Conservation (phyloP, 306 rosid species). For the Canavalia ensiformis region DNA sequence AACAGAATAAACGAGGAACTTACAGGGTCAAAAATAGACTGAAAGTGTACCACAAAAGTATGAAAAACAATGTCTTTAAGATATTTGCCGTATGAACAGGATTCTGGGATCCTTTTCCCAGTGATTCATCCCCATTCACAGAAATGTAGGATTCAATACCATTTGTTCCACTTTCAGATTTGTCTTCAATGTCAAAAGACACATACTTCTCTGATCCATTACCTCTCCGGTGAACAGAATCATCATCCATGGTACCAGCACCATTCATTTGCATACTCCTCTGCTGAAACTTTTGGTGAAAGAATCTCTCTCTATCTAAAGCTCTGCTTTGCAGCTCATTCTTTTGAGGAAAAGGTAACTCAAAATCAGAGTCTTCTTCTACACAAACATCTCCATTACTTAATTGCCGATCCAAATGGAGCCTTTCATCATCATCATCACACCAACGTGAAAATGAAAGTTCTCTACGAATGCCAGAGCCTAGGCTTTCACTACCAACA, state of each 20-base stretch:
- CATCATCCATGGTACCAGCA: constrained; percentile 62
- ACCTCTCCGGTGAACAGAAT: constrained; percentile 55
- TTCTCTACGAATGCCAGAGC: constrained; percentile 61
- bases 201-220: constrained; percentile 63
- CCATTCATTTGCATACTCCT: constrained; percentile 59
- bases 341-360: constrained; percentile 61
- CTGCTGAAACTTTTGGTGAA: constrained; percentile 53
- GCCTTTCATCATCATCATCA: constrained; percentile 66
- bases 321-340: constrained; percentile 52
- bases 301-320: constrained; percentile 55
- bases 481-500: constrained; percentile 52
- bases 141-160: constrained; percentile 51
- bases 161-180: constrained; percentile 53
- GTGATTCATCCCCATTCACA: constrained; percentile 51
- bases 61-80: constrained; percentile 83
- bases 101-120: constrained; percentile 48
- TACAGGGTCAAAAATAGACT: constrained; percentile 97
- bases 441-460: constrained; percentile 83
- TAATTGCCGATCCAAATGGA: constrained; percentile 53
- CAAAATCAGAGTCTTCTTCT: constrained; percentile 71
- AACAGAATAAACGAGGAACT: constrained; percentile 56
- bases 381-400: constrained; percentile 53
- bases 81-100: constrained; percentile 63
- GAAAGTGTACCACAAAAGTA: constrained; percentile 90
- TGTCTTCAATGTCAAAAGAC: constrained; percentile 75